Percentiles rank a stretch among this genome's conserved stretches.
Conservation (phyloP, 2,329 filamentous ascomycete genomes). For the Colletotrichum falcatum region DNA sequence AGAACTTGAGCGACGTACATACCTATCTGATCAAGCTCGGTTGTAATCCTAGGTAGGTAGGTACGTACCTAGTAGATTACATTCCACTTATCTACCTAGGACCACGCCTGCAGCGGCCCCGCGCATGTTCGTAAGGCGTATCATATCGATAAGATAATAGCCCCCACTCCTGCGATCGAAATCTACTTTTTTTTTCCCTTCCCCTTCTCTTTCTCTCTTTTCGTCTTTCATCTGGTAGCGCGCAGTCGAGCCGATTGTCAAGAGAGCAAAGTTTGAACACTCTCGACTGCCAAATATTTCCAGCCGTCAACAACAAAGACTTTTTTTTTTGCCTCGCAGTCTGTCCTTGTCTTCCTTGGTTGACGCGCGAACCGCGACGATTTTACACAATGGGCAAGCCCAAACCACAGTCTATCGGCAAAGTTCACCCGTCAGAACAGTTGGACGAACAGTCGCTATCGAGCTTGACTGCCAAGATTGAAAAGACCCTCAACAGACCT, state of each 20-base stretch:
- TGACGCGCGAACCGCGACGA: no score
- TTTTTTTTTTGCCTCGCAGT: neutral
- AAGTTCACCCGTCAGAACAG: conserved; percentile 9
- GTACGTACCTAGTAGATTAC: no score
- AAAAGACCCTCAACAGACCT: conserved; percentile 59
- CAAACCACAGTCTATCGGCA: conserved; percentile 19
- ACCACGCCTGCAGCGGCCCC: neutral
- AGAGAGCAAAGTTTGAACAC: neutral
- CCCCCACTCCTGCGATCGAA: conserved; percentile 1
- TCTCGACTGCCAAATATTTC: neutral
- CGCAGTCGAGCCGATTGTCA: neutral
- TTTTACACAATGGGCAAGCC: conserved; percentile 29
- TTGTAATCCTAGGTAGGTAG: neutral
- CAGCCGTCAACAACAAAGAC: no score
- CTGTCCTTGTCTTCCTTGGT: neutral
- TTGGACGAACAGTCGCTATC: conserved; percentile 65
- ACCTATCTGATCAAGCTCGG: neutral
- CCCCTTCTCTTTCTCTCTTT: neutral
- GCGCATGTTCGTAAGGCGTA: neutral
- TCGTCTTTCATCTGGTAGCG: neutral
- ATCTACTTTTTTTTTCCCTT: conserved; percentile 20
- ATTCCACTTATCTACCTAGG: no score
- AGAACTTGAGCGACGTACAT: neutral
- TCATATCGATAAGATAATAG: neutral
- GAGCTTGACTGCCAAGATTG: conserved; percentile 68